phyloP scores from a whole-genome alignment of 208 protist species.

The Endotrypanum monterogeii region DNA sequence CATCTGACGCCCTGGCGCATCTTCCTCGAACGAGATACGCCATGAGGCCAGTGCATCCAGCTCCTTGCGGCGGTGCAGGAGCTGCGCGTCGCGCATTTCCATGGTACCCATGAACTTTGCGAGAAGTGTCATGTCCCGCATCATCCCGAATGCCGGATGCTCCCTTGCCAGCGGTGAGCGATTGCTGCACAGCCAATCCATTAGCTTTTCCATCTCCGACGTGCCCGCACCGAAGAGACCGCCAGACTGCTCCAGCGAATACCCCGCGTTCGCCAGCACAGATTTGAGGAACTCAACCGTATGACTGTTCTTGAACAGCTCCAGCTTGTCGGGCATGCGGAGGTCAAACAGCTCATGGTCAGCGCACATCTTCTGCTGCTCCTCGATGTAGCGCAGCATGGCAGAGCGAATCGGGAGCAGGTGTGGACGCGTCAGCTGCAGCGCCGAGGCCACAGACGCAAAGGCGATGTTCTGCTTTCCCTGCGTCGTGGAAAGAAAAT shows the following conservation, averaged over 20 bases:
- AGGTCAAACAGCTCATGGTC: slow-evolving; percentile 69
- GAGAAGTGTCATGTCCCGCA: slow-evolving; percentile 76
- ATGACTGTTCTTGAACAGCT: slow-evolving; percentile 63
- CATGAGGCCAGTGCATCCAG: slow-evolving; percentile 61
- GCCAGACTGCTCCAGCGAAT: slow-evolving; percentile 52
- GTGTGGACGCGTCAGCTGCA: slow-evolving; percentile 67
- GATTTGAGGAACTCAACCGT: slow-evolving; percentile 66
- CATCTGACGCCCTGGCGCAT: slow-evolving; percentile 68
- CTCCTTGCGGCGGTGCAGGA: slow-evolving; percentile 67
- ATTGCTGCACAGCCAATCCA: slow-evolving; percentile 66
- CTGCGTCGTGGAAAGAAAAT: slow-evolving; percentile 65
- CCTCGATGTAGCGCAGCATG: slow-evolving; percentile 64
- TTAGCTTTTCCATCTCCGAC: slow-evolving; percentile 80
- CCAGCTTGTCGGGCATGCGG: slow-evolving; percentile 76
- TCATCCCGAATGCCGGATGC: slow-evolving; percentile 60
- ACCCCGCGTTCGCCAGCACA: slow-evolving; percentile 59
- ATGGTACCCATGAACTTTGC: slow-evolving; percentile 82
- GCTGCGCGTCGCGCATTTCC: slow-evolving; percentile 76
- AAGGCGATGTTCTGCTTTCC: slow-evolving; percentile 51
- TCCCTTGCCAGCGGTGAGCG: slow-evolving; percentile 58
- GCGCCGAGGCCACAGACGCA: slow-evolving; percentile 36
- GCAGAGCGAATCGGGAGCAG: slow-evolving; percentile 48
- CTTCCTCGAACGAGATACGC: slow-evolving; percentile 82
- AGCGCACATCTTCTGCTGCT: slow-evolving; percentile 21
- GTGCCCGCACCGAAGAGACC: slow-evolving; percentile 22